Base-by-base conservation (phyloP, 2,329 filamentous ascomycete genomes). In the Fusarium aywerte region DNA sequence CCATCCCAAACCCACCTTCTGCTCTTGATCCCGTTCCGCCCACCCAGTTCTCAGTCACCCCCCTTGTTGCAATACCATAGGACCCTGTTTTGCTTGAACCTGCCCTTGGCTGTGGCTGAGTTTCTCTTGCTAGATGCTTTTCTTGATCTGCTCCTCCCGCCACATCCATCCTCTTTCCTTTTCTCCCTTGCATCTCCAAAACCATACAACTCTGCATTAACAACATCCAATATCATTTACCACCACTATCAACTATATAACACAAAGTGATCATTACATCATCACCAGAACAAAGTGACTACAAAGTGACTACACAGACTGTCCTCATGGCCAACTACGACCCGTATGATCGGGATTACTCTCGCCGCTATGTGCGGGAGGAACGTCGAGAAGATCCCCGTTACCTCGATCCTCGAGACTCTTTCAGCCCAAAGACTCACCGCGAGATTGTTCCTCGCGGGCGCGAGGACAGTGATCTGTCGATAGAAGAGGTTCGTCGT, bases 401-500 rank as follows among this genome's bases (percentile, higher is more conserved):
- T 68, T 86, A 85, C 68, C 78, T 82, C 62, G 86, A 89, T 18
- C 70, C 80, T 32, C 81, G 84, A 69, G 85, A 87, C 40, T 80
- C 78, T 31, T 80, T 79, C 39, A 82, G 83, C 67, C 75, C 81
- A 56, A 81, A 80, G 67, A 76, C 79, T 29, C 77, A 82, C 42
- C 83, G 81, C 60, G 86, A 88, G 39, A 80, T 90, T 9, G 79
- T 89, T 13, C 85, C 85, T 33, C 82, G 85, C 25, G 76, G 81
- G 48, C 89, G 90, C 67, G 90, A 94, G 76, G 90, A 93, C 73
- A 93, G 90, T 77, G 89, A 90, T 43, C 81, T 90, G 25, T 89
- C 89, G 4, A 80, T 96, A 75, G 94, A 97, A 80, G 92, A 96
- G 79, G 88, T 96, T 62, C 88, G 88, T 67, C 89, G 93, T 69